Evolutionary conservation across 2,329 filamentous ascomycete genomes (phyloP).

Genomic region (Diaporthe vaccinii): DNA sequence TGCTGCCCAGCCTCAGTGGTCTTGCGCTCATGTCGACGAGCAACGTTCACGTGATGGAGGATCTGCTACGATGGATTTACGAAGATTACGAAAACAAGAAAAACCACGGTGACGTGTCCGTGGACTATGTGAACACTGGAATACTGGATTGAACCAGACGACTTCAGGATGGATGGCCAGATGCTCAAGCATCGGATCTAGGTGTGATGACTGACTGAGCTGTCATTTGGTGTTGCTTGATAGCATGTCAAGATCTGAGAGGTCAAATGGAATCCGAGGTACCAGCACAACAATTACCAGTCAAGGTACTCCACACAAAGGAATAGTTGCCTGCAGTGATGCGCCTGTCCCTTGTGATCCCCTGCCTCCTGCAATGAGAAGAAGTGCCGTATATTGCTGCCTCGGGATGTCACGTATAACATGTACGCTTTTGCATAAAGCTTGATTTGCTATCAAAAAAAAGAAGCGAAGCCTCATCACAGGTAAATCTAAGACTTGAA

Average conservation of each 20-base stretch:
- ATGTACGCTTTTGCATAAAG: background rate
- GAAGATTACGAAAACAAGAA: conserved; percentile 35
- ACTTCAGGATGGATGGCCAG: conserved; percentile 31
- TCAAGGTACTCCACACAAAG: background rate
- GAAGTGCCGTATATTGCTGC: background rate
- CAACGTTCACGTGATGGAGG: conserved; percentile 3
- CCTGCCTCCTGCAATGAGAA: background rate
- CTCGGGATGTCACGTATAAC: background rate
- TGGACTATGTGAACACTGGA: conserved; percentile 11
- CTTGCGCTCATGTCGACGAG: conserved; percentile 7
- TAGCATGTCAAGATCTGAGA: conserved; percentile 9
- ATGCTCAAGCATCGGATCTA: conserved; percentile 18
- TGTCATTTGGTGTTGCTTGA: conserved; percentile 7
- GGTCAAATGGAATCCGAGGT: conserved; percentile 24
- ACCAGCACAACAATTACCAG: conserved; percentile 20
- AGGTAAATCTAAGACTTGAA: background rate
- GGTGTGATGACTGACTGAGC: conserved; percentile 25
- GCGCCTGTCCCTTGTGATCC: background rate
- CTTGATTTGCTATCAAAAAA: background rate
- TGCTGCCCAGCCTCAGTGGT: conserved; percentile 11
- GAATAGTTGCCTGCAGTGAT: background rate
- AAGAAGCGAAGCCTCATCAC: background rate
- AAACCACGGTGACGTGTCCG: conserved; percentile 13
- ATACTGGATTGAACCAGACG: conserved; percentile 11
- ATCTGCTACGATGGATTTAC: conserved; percentile 33